Conservation (phyloP, 2,329 filamentous ascomycete species). For the Colletotrichum sp. region DNA sequence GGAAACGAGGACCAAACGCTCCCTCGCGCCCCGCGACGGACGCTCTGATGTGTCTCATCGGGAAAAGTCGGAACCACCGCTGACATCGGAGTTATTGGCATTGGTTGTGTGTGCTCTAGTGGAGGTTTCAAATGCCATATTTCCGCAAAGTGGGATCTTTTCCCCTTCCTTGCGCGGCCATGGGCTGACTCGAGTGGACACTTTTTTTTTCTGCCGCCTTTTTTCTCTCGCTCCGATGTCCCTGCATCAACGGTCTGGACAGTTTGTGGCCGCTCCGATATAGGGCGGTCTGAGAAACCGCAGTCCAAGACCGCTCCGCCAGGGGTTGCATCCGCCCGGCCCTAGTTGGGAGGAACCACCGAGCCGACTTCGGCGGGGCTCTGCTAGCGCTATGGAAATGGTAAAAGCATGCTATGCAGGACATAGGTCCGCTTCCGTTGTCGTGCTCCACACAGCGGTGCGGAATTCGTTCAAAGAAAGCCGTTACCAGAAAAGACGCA, state of each 20-base stretch:
- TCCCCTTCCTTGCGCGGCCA: neutral
- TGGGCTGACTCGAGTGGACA: slow-evolving; percentile 22
- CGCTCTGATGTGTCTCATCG: slow-evolving; percentile 12
- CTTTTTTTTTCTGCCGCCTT: slow-evolving; percentile 10
- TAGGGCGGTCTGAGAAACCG: slow-evolving; percentile 13
- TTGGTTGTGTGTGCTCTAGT: slow-evolving; percentile 10
- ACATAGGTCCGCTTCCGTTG: slow-evolving; percentile 8
- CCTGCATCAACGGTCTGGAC: neutral
- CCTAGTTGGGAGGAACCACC: slow-evolving; percentile 17
- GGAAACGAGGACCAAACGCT: slow-evolving; percentile 1
- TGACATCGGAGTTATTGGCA: slow-evolving; percentile 13
- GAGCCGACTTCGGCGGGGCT: slow-evolving; percentile 20
- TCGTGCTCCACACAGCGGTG: neutral
- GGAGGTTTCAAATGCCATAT: slow-evolving; percentile 19
- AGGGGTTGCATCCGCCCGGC: slow-evolving; percentile 10
- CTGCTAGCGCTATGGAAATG: slow-evolving; percentile 5
- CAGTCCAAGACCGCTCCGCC: neutral
- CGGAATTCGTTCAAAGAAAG: neutral
- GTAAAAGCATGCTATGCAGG: slow-evolving; percentile 4
- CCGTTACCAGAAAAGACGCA: neutral
- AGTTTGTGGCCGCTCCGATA: slow-evolving; percentile 18
- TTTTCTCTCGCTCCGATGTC: neutral
- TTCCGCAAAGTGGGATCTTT: slow-evolving; percentile 17
- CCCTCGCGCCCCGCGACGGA: neutral
- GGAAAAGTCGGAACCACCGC: slow-evolving; percentile 16